A percentile compares a stretch with the other conserved stretches of the same genome.
These are phyloP conservation scores for Boletus tomentosulus DNA, from an alignment of 768 basidiomycete species.

Conservation along the genomic window DNA sequence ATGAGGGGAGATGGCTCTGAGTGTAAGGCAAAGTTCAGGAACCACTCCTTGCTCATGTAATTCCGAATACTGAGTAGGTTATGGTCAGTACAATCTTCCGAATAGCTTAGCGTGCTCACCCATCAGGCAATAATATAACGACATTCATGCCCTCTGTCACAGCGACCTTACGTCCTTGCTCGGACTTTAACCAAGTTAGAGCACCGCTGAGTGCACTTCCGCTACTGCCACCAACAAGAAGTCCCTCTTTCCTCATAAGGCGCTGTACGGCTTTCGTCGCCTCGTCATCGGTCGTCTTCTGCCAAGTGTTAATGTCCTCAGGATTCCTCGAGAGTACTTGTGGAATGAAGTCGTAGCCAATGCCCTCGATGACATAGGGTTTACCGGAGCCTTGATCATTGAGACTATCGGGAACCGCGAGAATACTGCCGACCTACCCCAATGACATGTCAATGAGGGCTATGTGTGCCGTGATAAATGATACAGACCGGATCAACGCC, in stretches of 20 bases:
- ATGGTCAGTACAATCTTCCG: not conserved
- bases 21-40: conserved; percentile 63
- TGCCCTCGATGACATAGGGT: conserved; percentile 88
- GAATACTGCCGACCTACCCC: conserved; percentile 78
- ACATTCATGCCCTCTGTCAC: conserved; percentile 77
- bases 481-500: conserved; percentile 82
- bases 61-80: conserved; percentile 65
- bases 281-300: conserved; percentile 81
- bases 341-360: conserved; percentile 92
- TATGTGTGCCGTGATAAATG: not conserved
- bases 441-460: conserved; percentile 7
- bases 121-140: conserved; percentile 85
- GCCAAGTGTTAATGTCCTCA: conserved; percentile 66
- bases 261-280: conserved; percentile 71
- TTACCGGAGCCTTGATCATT: conserved; percentile 46
- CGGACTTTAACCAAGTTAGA: conserved; percentile 69
- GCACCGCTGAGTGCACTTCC: conserved; percentile 82
- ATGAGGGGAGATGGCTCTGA: conserved; percentile 48
- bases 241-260: conserved; percentile 80
- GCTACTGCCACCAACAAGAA: conserved; percentile 91
- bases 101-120: conserved; percentile 44
- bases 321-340: conserved; percentile 71
- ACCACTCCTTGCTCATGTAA: conserved; percentile 95
- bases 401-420: conserved; percentile 66
- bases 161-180: conserved; percentile 59